These are phyloP conservation scores for Curvularia sp. DNA, from an alignment of 2,329 filamentous ascomycete species.

Conservation along the genomic window DNA sequence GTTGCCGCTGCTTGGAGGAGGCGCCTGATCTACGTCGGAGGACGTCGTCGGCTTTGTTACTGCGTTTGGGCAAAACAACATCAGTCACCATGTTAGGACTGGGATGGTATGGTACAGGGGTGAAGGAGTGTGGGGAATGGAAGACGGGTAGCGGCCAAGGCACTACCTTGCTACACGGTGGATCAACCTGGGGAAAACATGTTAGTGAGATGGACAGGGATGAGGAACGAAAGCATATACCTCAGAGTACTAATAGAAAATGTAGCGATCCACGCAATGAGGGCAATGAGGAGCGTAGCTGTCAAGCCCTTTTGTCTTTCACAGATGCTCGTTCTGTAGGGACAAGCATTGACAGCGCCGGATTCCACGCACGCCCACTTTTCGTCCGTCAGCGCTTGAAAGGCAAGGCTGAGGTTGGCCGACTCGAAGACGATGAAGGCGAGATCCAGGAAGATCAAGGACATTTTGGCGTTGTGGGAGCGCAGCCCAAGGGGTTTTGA, in stretches of 20 bases:
- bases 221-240: constrained; percentile 22
- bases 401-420: constrained; percentile 87
- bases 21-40: constrained; percentile 14
- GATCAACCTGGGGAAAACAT: constrained; percentile 30
- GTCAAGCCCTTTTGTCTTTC: constrained; percentile 73
- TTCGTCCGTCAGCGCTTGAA: constrained; percentile 75
- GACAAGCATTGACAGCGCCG: constrained; percentile 22
- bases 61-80: constrained; percentile 3
- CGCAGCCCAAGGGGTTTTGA: constrained; percentile 90
- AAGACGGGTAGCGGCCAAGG: constrained; percentile 8
- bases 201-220: constrained; percentile 11
- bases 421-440: constrained; percentile 98
- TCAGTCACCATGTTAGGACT: constrained; percentile 3
- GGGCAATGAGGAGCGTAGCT: constrained; percentile 77
- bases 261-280: constrained; percentile 89
- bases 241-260: constrained; percentile 75
- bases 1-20: constrained; percentile 9
- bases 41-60: constrained; percentile 10
- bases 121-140: constrained; percentile 9
- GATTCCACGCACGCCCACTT: constrained; percentile 58
- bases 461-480: constrained; percentile 81
- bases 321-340: constrained; percentile 59
- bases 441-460: constrained; percentile 87
- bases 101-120: constrained; percentile 5
- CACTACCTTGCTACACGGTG: constrained; percentile 42